Percentiles rank a stretch among this genome's conserved stretches.
These are phyloP conservation scores for Bathelium albidoporum DNA, from an alignment of 495 filamentous ascomycete species.

Conservation along the genomic window DNA sequence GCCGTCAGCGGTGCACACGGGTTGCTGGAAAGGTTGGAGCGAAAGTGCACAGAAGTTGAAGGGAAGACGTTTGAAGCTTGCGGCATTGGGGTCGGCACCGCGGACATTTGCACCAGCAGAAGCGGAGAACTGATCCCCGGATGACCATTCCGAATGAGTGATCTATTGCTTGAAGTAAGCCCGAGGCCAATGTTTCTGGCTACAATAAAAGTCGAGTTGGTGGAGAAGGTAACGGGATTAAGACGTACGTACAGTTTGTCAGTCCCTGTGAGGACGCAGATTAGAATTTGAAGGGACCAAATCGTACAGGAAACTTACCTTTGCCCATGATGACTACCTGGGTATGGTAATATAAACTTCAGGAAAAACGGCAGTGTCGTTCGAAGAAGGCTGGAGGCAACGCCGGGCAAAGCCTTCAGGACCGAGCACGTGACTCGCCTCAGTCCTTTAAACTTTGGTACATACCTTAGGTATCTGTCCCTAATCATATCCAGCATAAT, in stretches of 20 bases:
- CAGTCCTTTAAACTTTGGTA: too few species aligned
- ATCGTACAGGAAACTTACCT: conserved; percentile 31
- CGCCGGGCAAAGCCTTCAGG: not conserved
- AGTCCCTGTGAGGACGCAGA: conserved; percentile 34
- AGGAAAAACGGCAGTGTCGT: too few species aligned
- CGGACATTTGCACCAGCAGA: conserved; percentile 59
- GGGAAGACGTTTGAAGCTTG: conserved; percentile 75
- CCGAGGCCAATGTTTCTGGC: not conserved
- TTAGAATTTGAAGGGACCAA: conserved; percentile 6
- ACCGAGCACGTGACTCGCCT: too few species aligned
- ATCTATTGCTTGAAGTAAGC: conserved; percentile 41
- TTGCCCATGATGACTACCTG: conserved; percentile 41
- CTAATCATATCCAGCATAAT: too few species aligned
- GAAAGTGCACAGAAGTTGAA: conserved; percentile 98
- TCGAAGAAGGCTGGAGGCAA: too few species aligned
- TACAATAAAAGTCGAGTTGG: conserved; percentile 17
- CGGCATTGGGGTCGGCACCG: conserved; percentile 40
- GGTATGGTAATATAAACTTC: too few species aligned
- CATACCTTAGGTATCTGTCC: too few species aligned
- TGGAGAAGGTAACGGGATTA: not conserved
- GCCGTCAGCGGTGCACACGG: conserved; percentile 32
- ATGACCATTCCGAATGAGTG: conserved; percentile 95
- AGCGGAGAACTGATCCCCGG: conserved; percentile 71
- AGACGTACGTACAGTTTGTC: conserved; percentile 66
- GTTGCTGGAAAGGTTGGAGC: conserved; percentile 61